phyloP scores from a whole-genome alignment of 2,329 filamentous ascomycete genomes.

The Sporothrix brasiliensis region DNA sequence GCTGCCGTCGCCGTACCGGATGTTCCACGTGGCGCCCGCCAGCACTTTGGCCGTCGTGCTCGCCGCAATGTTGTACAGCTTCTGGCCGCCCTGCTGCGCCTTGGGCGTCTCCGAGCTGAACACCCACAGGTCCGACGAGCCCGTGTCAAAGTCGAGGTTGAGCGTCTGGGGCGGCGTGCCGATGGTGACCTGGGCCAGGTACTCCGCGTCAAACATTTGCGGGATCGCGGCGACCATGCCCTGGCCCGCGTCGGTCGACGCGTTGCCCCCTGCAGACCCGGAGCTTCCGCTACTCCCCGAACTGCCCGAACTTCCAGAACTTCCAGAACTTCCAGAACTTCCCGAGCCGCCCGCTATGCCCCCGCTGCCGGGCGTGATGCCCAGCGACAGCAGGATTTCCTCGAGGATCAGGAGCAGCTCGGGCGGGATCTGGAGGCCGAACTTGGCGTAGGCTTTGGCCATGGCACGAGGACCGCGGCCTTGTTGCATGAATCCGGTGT shows the following conservation, averaged over 20 bases:
- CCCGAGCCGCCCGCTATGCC: too few relatives aligned
- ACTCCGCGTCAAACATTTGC: constrained; percentile 52
- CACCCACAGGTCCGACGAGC: constrained; percentile 65
- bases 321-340: neutral
- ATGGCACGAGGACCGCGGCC: constrained; percentile 42
- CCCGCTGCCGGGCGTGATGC: constrained; percentile 2
- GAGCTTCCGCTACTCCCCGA: neutral
- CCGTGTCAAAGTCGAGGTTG: constrained; percentile 69
- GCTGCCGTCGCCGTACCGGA: constrained; percentile 50
- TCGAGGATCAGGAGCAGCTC: constrained; percentile 40
- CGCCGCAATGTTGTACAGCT: constrained; percentile 44
- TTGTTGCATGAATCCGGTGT: constrained; percentile 42
- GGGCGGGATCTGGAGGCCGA: constrained; percentile 28
- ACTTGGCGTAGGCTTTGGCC: constrained; percentile 44
- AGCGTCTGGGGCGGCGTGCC: constrained; percentile 57
- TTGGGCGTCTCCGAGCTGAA: constrained; percentile 46
- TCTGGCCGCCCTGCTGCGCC: constrained; percentile 44
- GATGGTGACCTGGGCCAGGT: constrained; percentile 62
- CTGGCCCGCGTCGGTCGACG: constrained; percentile 26
- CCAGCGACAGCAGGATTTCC: constrained; percentile 28
- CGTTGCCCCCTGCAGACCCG: neutral
- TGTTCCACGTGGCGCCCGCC: constrained; percentile 45
- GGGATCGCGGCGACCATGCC: constrained; percentile 51
- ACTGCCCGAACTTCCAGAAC: neutral
- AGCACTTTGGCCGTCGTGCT: constrained; percentile 46